A percentile compares a stretch with the other conserved stretches of the same genome.
These are phyloP conservation scores for Yamadazyma trypodendri DNA, from an alignment of 1,139 yeast species.

Conservation along the genomic window DNA sequence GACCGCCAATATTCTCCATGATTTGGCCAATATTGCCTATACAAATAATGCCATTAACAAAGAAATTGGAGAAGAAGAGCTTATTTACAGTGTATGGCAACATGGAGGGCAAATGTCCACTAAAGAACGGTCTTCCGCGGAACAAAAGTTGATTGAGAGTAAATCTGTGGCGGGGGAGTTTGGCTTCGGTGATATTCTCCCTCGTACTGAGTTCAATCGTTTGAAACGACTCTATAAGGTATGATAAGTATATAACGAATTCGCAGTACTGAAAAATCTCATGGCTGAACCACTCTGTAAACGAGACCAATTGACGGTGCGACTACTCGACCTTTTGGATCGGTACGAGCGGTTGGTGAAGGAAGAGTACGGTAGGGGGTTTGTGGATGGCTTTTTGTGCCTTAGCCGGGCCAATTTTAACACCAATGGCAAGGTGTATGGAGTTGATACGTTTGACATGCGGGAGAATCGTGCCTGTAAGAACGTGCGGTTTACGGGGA, in stretches of 20 bases:
- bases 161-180: constrained; percentile 29
- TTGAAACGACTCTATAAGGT: constrained; percentile 41
- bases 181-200: constrained; percentile 52
- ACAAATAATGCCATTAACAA: constrained; percentile 18
- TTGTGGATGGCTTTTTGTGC: constrained; percentile 32
- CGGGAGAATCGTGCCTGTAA: constrained; percentile 30
- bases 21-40: constrained; percentile 63
- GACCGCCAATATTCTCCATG: constrained; percentile 83
- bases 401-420: constrained; percentile 43
- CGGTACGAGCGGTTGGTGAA: constrained; percentile 28
- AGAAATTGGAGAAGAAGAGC: constrained; percentile 62
- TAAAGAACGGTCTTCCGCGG: constrained; percentile 34
- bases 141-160: constrained; percentile 35
- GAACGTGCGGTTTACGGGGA: constrained; percentile 13
- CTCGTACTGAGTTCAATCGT: constrained; percentile 41
- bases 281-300: neutral
- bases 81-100: constrained; percentile 55
- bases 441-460: constrained; percentile 27
- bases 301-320: constrained; percentile 7
- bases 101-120: constrained; percentile 48
- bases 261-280: constrained; percentile 1
- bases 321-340: constrained; percentile 26
- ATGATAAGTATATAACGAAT: neutral
- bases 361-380: constrained; percentile 21
- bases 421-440: constrained; percentile 21